Conservation (phyloP, 164 flowering plant species). For the Cinnamomum chago region DNA sequence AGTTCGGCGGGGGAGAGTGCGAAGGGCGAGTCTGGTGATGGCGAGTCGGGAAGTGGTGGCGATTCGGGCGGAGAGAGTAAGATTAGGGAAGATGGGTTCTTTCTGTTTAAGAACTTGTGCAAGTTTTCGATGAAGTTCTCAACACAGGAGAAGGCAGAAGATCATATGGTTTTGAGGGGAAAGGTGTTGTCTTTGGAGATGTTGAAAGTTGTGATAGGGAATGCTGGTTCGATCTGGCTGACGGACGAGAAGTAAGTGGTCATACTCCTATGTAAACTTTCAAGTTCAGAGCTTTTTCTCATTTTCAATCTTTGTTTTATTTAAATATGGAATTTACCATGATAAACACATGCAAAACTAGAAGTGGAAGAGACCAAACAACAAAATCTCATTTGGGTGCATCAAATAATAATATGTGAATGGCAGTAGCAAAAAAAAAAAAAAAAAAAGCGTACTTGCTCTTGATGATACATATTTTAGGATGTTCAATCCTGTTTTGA, state of each 20-base stretch:
- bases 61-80: slow-evolving; percentile 43
- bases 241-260: slow-evolving; percentile 68
- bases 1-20: background rate
- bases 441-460: too few relatives aligned
- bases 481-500: too few relatives aligned
- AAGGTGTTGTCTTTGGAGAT: slow-evolving; percentile 84
- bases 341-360: too few relatives aligned
- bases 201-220: slow-evolving; percentile 69
- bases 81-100: slow-evolving; percentile 83
- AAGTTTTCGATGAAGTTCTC: slow-evolving; percentile 96
- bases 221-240: slow-evolving; percentile 77
- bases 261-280: background rate
- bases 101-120: slow-evolving; percentile 79
- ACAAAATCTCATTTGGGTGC: too few relatives aligned
- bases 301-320: background rate
- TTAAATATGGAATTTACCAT: background rate
- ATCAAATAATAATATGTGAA: too few relatives aligned
- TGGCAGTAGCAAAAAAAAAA: too few relatives aligned
- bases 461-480: too few relatives aligned
- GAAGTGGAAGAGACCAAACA: too few relatives aligned
- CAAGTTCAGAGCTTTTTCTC: background rate
- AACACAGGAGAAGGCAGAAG: slow-evolving; percentile 76
- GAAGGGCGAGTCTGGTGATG: slow-evolving; percentile 1
- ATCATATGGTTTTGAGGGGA: slow-evolving; percentile 86
- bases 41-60: slow-evolving; percentile 19